Percentiles rank a stretch among this genome's conserved stretches.
Conservation (phyloP, 2,329 filamentous ascomycete species). For the Sclerotiophoma versabilis region DNA sequence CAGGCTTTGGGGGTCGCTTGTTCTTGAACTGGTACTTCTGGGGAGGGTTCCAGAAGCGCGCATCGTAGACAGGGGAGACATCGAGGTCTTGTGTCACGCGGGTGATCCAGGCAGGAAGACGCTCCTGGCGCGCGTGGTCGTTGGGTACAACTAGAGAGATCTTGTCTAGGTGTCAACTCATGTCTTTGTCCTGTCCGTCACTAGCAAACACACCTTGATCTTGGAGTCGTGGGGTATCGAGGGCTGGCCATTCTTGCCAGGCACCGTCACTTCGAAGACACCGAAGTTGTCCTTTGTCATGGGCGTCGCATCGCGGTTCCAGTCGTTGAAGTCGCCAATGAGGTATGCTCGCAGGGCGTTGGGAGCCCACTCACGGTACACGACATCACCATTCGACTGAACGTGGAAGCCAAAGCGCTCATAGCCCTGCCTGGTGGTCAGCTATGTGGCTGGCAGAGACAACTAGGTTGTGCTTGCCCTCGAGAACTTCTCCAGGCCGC, state of each 20-base stretch:
- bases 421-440: constrained; percentile 68
- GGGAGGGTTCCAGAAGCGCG: constrained; percentile 96
- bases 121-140: constrained; percentile 79
- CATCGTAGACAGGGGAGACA: constrained; percentile 92
- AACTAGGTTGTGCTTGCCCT: constrained; percentile 60
- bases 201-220: constrained; percentile 73
- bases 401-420: constrained; percentile 89
- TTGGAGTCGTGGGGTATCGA: constrained; percentile 93
- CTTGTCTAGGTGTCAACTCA: constrained; percentile 53
- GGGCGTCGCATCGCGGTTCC: constrained; percentile 81
- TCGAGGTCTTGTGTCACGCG: constrained; percentile 92
- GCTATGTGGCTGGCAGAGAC: constrained; percentile 7
- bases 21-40: constrained; percentile 87
- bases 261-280: constrained; percentile 82
- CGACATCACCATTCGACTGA: constrained; percentile 80
- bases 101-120: constrained; percentile 95
- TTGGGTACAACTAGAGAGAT: constrained; percentile 82
- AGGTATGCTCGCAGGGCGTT: constrained; percentile 85
- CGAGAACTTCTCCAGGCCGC: constrained; percentile 90
- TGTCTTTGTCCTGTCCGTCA: neutral
- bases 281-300: constrained; percentile 90
- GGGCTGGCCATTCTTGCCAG: constrained; percentile 74
- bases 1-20: constrained; percentile 78
- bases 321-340: constrained; percentile 94
- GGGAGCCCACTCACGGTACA: constrained; percentile 95